phyloP scores from a whole-genome alignment of 1,284 basidiomycete species.

The Fomitopsis pinicola region DNA sequence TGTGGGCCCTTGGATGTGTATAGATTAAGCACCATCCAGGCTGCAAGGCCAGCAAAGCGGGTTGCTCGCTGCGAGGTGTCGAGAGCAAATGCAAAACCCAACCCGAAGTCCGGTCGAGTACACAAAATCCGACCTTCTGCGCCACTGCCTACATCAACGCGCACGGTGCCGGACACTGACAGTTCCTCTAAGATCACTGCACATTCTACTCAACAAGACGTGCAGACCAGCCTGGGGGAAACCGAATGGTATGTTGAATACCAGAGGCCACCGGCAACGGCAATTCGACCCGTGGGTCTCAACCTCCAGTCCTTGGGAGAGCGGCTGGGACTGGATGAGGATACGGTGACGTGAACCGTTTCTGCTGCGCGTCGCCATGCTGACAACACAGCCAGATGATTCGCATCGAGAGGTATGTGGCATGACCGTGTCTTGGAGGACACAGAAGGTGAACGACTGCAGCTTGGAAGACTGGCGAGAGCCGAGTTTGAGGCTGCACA shows the following conservation, averaged over 20 bases:
- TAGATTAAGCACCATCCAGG: not conserved
- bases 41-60: not conserved
- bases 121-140: not conserved
- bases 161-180: not conserved
- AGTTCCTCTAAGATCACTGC: not conserved
- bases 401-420: slow-evolving; percentile 5
- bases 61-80: not conserved
- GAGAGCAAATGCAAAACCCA: not conserved
- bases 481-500: slow-evolving; percentile 35
- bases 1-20: not conserved
- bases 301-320: slow-evolving; percentile 11
- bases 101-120: not conserved
- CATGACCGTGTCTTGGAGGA: not conserved
- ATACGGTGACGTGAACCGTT: slow-evolving; percentile 9
- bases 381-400: not conserved
- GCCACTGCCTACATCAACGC: not conserved
- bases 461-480: slow-evolving; percentile 32
- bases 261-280: slow-evolving; percentile 15
- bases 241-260: slow-evolving; percentile 23
- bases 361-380: not conserved
- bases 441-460: not conserved
- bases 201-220: not conserved
- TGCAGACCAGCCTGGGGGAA: not conserved
- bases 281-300: slow-evolving; percentile 9
- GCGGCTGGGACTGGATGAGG: slow-evolving; percentile 16